Evolutionary conservation across 176 grass and related monocot genomes (phyloP), one percentile per base, ranked within the genome.

Genomic region (Oryza officinalis): DNA sequence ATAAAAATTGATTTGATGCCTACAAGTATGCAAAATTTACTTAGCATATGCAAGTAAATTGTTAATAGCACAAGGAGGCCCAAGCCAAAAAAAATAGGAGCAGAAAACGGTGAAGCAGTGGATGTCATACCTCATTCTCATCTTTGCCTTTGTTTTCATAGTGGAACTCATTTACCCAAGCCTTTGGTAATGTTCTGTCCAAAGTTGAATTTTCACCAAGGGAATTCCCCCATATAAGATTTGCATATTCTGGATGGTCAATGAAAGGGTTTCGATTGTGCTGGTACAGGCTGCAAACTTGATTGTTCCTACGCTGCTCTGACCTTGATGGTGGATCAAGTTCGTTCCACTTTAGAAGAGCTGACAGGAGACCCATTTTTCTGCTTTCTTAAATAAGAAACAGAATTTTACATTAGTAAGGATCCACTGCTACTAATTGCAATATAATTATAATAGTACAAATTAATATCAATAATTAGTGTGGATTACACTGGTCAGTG

Each of bases 261-360:
- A 95, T 30, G 50, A 95, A 95, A 54, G 93, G 93, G 77, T 95
- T 95, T 81, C 90, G 82, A 63, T 95, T 95, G 57, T 95, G 88
- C 79, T 95, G 90, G 82, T 92, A 95, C 45, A 82, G 65, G 25
- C 67, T 92, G 79, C 90, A 95, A 49, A 95, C 70, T 78, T 88
- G 90, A 11, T 88, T 79, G 67, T 95, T 95, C 70, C 88, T 90
- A 57, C 81, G 85, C 37, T 87, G 63, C 78, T 95, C 93, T 49
- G 88, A 74, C 61, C 65, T 81, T 79, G 93, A 95, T 25, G 93
- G 93, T 1, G 90, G 88, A 81, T 95, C 90, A 27, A 95, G 72
- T 90, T 92, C 86, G 22, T 91, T 92, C 93, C 93, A 95, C 61
- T 71, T 38, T 72, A 95, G 72, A 66, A 95, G 49, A 67, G 88